These are phyloP conservation scores for Solanum okadae DNA, from an alignment of 257 asterid species.

Conservation along the genomic window DNA sequence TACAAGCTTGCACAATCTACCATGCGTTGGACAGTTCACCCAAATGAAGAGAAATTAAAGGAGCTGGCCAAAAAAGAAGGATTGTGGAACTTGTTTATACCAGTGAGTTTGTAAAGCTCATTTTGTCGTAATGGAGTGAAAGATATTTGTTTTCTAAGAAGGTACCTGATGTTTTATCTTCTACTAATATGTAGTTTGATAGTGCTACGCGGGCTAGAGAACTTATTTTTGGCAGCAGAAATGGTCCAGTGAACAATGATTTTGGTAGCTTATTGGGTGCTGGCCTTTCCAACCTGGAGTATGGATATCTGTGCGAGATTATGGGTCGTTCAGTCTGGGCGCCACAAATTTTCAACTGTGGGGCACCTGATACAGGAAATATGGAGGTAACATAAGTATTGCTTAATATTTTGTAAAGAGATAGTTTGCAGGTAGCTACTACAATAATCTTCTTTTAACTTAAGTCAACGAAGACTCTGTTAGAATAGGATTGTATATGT, in stretches of 20 bases:
- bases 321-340: slow-evolving; percentile 98
- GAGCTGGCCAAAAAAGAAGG: slow-evolving; percentile 75
- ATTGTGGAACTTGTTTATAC: slow-evolving; percentile 89
- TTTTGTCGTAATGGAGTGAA: background rate
- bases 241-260: slow-evolving; percentile 22
- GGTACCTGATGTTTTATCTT: background rate
- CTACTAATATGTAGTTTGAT: slow-evolving; percentile 52
- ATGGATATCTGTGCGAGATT: slow-evolving; percentile 85
- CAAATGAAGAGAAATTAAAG: slow-evolving; percentile 82
- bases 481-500: background rate
- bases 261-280: slow-evolving; percentile 61
- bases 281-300: slow-evolving; percentile 87
- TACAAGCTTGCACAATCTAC: slow-evolving; percentile 64
- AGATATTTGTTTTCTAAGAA: background rate
- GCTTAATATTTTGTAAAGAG: background rate
- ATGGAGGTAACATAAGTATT: slow-evolving; percentile 69
- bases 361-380: slow-evolving; percentile 99
- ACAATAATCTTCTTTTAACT: background rate
- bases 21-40: slow-evolving; percentile 84
- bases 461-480: background rate
- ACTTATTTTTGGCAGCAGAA: slow-evolving; percentile 33
- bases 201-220: slow-evolving; percentile 82
- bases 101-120: slow-evolving; percentile 39
- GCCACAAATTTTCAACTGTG: slow-evolving; percentile 91
- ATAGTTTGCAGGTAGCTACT: background rate